A percentile compares a stretch with the other conserved stretches of the same genome.
Conservation (phyloP, 805 yeast genomes). For the Kazachstania bromeliacearum region DNA sequence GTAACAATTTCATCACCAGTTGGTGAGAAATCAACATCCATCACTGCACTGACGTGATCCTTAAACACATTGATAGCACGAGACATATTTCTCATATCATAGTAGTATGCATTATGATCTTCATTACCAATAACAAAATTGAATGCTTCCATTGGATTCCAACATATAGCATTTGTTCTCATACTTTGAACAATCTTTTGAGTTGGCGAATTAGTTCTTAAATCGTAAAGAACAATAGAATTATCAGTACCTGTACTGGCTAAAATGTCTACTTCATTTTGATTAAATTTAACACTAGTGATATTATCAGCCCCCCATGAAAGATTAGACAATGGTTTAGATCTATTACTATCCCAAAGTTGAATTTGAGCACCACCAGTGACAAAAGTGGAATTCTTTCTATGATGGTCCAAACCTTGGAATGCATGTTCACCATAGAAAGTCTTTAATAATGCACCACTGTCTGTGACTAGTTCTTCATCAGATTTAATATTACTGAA, state of each 20-base stretch:
- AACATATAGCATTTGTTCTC: constrained; percentile 76
- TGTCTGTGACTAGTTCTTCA: constrained; percentile 26
- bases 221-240: constrained; percentile 80
- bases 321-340: constrained; percentile 64
- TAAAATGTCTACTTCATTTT: constrained; percentile 77
- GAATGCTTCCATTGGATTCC: constrained; percentile 98
- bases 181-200: constrained; percentile 79
- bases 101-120: constrained; percentile 87
- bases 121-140: constrained; percentile 87
- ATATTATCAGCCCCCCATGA: constrained; percentile 97
- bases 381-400: constrained; percentile 61
- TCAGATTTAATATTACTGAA: constrained; percentile 29
- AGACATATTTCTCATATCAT: constrained; percentile 91
- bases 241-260: constrained; percentile 91
- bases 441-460: constrained; percentile 59
- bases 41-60: constrained; percentile 92
- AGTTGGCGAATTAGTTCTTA: constrained; percentile 82
- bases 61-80: constrained; percentile 77
- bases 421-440: constrained; percentile 78
- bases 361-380: constrained; percentile 89
- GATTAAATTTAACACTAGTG: constrained; percentile 72
- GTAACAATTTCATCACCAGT: constrained; percentile 95
- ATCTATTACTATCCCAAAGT: constrained; percentile 83
- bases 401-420: constrained; percentile 79
- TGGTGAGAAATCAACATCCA: constrained; percentile 92